These are phyloP conservation scores for Ceratocystis cacaofunesta DNA, from an alignment of 2,329 filamentous ascomycete genomes.

Conservation along the genomic window DNA sequence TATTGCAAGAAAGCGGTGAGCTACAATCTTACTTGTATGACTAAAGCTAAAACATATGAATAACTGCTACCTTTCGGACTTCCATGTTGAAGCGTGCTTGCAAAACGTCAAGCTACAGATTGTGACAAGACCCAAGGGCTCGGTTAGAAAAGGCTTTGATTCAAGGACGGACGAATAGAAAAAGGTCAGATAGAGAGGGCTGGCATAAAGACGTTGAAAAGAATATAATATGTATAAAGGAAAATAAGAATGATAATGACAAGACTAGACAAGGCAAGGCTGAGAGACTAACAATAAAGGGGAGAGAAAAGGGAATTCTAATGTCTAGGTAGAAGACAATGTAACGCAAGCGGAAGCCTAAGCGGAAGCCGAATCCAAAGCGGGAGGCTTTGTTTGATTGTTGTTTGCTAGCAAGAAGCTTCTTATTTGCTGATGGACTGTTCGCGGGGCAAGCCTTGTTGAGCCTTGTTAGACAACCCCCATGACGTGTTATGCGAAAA, in stretches of 20 bases:
- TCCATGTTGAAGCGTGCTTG: conserved; percentile 7
- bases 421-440: not conserved
- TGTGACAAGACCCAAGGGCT: not conserved
- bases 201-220: not conserved
- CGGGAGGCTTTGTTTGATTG: not conserved
- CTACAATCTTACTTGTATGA: conserved; percentile 3
- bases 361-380: not conserved
- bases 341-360: not conserved
- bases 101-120: not conserved
- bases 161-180: not conserved
- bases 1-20: conserved; percentile 1
- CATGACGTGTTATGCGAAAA: conserved; percentile 3
- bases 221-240: not conserved
- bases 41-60: not conserved
- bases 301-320: not conserved
- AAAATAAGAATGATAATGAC: conserved; percentile 9
- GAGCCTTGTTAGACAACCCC: not conserved
- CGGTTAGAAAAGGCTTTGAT: not conserved
- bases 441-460: conserved; percentile 2
- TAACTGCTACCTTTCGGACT: conserved; percentile 14
- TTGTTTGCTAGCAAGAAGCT: not conserved
- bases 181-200: not conserved
- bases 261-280: not conserved
- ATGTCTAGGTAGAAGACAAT: not conserved
- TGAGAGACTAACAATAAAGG: not conserved